Evolutionary conservation across 345 rosid species (phyloP).

Genomic region (Aegle marmelos): DNA sequence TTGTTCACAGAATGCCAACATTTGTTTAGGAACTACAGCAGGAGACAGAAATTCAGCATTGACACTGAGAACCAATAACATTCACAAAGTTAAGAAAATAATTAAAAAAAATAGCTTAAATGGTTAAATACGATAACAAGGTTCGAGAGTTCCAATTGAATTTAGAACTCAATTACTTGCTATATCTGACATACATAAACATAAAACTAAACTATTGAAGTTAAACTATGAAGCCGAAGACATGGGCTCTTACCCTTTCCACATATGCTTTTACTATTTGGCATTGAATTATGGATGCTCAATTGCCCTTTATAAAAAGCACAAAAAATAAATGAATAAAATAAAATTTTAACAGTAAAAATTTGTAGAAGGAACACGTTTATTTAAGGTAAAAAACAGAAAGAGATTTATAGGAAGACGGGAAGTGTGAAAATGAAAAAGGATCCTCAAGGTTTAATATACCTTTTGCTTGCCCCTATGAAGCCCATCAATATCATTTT

Average conservation of each 20-base stretch:
- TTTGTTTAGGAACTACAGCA: slow-evolving; percentile 51
- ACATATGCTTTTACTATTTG: not conserved
- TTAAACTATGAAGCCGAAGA: too few species aligned
- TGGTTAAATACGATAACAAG: not conserved
- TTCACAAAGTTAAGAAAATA: not conserved
- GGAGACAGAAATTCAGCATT: not conserved
- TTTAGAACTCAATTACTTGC: not conserved
- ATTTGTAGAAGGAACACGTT: not conserved
- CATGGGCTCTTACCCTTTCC: not conserved
- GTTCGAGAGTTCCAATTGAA: not conserved
- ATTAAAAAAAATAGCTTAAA: not conserved
- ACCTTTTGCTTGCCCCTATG: slow-evolving; percentile 92
- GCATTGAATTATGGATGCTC: not conserved
- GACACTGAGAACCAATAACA: not conserved
- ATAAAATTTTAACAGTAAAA: not conserved
- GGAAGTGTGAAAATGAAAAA: not conserved
- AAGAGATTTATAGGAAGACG: not conserved
- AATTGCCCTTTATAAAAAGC: not conserved
- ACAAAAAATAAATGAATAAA: not conserved
- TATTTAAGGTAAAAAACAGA: not conserved
- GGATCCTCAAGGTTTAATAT: not conserved
- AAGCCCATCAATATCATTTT: slow-evolving; percentile 73
- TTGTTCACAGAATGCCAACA: slow-evolving; percentile 46
- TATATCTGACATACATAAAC: not conserved
- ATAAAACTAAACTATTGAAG: not conserved